Percentiles rank a stretch among this genome's conserved stretches.
phyloP scores from a whole-genome alignment of 2,329 filamentous ascomycete genomes.

The Claviceps sp. region DNA sequence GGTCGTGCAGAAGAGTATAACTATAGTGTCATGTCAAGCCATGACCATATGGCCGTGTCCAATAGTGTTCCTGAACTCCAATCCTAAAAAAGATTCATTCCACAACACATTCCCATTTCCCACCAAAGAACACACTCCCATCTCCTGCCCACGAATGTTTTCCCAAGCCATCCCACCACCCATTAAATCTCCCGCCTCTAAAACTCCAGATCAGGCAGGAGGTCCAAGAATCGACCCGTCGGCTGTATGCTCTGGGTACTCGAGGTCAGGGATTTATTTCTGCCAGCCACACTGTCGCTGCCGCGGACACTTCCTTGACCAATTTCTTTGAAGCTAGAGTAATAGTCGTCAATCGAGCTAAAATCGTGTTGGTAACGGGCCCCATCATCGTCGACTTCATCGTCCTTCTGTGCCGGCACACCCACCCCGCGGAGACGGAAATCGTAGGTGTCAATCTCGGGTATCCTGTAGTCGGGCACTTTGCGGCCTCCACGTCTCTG shows the following conservation, averaged over 20 bases:
- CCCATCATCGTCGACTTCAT: not conserved
- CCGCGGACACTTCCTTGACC: constrained; percentile 9
- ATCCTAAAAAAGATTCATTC: too few relatives aligned
- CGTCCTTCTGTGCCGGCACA: constrained; percentile 6
- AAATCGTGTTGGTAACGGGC: constrained; percentile 2
- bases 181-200: constrained; percentile 11
- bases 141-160: too few relatives aligned
- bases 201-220: constrained; percentile 19
- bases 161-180: constrained; percentile 10
- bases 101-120: too few relatives aligned
- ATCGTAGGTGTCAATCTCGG: constrained; percentile 19
- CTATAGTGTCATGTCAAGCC: too few relatives aligned
- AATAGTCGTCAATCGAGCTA: constrained; percentile 11
- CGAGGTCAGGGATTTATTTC: constrained; percentile 12
- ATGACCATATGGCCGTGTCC: too few relatives aligned
- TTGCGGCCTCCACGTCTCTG: constrained; percentile 14
- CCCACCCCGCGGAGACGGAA: constrained; percentile 18
- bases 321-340: not conserved
- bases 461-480: constrained; percentile 10
- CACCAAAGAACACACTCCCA: too few relatives aligned
- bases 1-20: too few relatives aligned
- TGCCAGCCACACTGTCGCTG: constrained; percentile 25
- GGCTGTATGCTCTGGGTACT: constrained; percentile 11
- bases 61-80: too few relatives aligned
- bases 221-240: constrained; percentile 13